A percentile compares a stretch with the other conserved stretches of the same genome.
Evolutionary conservation across 441 rosid species (phyloP).

Genomic region (Euphorbia corollata): DNA sequence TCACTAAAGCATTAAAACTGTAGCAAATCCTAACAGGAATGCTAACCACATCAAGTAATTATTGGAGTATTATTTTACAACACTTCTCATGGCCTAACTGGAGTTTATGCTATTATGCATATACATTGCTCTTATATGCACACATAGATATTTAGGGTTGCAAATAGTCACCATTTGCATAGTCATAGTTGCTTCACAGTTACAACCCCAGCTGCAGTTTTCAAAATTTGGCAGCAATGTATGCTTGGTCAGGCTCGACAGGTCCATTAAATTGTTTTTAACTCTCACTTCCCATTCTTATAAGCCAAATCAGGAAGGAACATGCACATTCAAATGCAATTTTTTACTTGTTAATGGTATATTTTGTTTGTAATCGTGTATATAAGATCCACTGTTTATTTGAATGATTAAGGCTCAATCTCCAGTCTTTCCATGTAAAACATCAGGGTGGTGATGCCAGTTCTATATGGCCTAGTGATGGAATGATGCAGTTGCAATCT

Average conservation of each 20-base stretch:
- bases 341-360: not conserved
- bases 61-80: not conserved
- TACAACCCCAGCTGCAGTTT: not conserved
- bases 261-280: not conserved
- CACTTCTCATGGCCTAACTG: not conserved
- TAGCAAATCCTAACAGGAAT: not conserved
- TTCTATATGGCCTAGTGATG: slow-evolving; percentile 43
- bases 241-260: not conserved
- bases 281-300: not conserved
- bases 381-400: not conserved
- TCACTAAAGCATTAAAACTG: not conserved
- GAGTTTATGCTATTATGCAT: not conserved
- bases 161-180: not conserved
- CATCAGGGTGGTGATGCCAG: slow-evolving; percentile 57
- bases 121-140: too few species aligned
- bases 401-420: not conserved
- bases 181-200: too few species aligned
- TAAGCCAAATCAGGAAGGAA: not conserved
- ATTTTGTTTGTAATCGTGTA: not conserved
- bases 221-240: not conserved
- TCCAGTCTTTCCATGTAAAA: too few species aligned
- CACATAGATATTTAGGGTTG: not conserved
- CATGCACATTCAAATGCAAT: not conserved
- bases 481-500: slow-evolving; percentile 42
- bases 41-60: not conserved